Conservation (phyloP, 2,329 filamentous ascomycete genomes). For the Seiridium unicorne region DNA sequence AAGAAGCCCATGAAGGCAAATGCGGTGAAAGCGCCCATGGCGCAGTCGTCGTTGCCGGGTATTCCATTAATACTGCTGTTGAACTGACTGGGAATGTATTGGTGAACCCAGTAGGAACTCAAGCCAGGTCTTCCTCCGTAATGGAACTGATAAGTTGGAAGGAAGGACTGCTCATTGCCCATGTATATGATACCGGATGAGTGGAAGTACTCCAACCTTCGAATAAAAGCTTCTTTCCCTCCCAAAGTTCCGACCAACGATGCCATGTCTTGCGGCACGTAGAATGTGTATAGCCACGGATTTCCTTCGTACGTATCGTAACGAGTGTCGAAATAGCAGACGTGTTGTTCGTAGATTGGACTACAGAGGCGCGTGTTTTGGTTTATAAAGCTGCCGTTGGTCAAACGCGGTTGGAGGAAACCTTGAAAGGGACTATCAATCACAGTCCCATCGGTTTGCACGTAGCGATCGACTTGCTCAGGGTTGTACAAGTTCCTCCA, state of each 20-base stretch:
- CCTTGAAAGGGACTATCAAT: conserved; percentile 58
- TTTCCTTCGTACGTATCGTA: conserved; percentile 42
- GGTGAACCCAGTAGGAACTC: conserved; percentile 53
- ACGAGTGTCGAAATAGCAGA: conserved; percentile 45
- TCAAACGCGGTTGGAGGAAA: conserved; percentile 67
- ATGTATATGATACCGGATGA: conserved; percentile 66
- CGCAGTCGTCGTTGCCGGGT: conserved; percentile 55
- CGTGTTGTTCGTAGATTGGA: conserved; percentile 46
- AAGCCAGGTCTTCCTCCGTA: conserved; percentile 64
- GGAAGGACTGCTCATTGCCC: conserved; percentile 60
- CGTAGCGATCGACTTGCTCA: conserved; percentile 34
- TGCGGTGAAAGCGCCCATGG: conserved; percentile 53
- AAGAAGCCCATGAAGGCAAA: conserved; percentile 54
- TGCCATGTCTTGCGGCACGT: conserved; percentile 51
- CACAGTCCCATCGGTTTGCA: conserved; percentile 13
- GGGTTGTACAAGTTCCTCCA: conserved; percentile 67
- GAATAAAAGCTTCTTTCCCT: conserved; percentile 53
- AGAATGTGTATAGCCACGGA: conserved; percentile 70
- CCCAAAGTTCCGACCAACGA: conserved; percentile 46
- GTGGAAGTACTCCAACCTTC: conserved; percentile 65
- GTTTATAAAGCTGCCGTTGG: conserved; percentile 65
- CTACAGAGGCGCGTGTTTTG: conserved; percentile 66
- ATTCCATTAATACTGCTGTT: conserved; percentile 61
- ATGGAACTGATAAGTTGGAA: conserved; percentile 58
- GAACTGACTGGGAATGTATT: conserved; percentile 67